Conservation (phyloP, 2,329 filamentous ascomycete genomes). For the Pseudogymnoascus sp. region DNA sequence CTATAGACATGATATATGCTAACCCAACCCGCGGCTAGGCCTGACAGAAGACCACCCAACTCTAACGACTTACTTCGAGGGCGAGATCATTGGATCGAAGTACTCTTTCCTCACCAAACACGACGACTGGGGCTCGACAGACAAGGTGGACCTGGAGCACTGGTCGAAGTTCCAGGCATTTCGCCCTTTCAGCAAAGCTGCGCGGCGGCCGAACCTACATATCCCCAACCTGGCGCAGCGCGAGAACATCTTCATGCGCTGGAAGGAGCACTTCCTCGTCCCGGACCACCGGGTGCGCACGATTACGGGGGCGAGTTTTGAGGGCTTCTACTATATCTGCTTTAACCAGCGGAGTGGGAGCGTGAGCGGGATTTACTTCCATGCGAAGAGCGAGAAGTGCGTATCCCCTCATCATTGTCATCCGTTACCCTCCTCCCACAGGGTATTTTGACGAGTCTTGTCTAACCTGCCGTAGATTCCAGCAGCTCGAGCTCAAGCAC, state of each 20-base stretch:
- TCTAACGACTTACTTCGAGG: constrained; percentile 96
- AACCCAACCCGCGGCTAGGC: constrained; percentile 44
- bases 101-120: constrained; percentile 91
- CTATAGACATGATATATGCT: constrained; percentile 1
- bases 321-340: constrained; percentile 98
- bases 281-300: constrained; percentile 88
- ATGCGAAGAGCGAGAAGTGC: constrained; percentile 95
- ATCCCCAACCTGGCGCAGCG: constrained; percentile 66
- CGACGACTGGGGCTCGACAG: constrained; percentile 81
- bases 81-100: constrained; percentile 92
- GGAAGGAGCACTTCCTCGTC: constrained; percentile 97
- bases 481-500: constrained; percentile 86
- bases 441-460: not conserved
- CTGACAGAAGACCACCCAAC: constrained; percentile 93
- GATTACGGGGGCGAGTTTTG: constrained; percentile 91
- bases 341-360: constrained; percentile 86
- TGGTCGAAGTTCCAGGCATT: constrained; percentile 89
- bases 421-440: not conserved
- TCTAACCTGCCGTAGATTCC: constrained; percentile 55
- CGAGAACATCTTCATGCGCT: constrained; percentile 95
- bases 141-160: constrained; percentile 86
- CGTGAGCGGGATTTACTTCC: constrained; percentile 93
- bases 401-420: constrained; percentile 30
- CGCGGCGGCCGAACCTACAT: constrained; percentile 51
- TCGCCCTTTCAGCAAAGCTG: constrained; percentile 60